These are phyloP conservation scores for Phanerochaete carnosa DNA, from an alignment of 768 basidiomycete genomes.

Conservation along the genomic window DNA sequence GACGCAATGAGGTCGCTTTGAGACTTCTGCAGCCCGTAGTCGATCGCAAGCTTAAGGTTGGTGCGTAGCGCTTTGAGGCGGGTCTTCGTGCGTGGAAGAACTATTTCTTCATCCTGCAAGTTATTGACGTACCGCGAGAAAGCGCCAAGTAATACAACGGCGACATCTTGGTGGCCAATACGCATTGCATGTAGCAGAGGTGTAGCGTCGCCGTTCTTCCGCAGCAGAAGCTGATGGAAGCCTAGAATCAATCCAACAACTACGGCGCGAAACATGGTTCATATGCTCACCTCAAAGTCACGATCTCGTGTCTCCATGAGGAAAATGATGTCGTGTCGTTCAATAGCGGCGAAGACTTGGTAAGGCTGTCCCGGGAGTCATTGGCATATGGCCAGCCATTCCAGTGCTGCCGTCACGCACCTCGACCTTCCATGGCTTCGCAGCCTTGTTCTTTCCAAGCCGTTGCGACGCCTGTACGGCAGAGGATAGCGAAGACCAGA, in stretches of 20 bases:
- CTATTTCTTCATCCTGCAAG: constrained; percentile 76
- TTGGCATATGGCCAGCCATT: neutral
- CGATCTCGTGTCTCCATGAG: constrained; percentile 82
- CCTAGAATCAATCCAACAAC: neutral
- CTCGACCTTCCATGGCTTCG: constrained; percentile 29
- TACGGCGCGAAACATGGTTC: neutral
- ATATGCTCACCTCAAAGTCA: constrained; percentile 66
- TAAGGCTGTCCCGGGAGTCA: constrained; percentile 36
- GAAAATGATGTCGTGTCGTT: constrained; percentile 76
- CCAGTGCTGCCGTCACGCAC: constrained; percentile 25
- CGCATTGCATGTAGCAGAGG: constrained; percentile 91
- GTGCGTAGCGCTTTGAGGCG: constrained; percentile 80
- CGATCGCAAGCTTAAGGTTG: constrained; percentile 90
- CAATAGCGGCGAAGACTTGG: constrained; percentile 81
- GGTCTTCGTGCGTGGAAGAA: constrained; percentile 60
- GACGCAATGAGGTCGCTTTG: constrained; percentile 87
- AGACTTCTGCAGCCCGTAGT: constrained; percentile 76
- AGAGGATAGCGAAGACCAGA: constrained; percentile 11
- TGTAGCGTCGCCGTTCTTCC: constrained; percentile 80
- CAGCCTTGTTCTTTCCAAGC: neutral
- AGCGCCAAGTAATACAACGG: constrained; percentile 84
- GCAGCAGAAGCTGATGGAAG: constrained; percentile 61
- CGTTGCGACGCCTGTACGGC: neutral
- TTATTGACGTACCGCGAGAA: constrained; percentile 91
- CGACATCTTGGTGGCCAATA: constrained; percentile 79